Conservation (phyloP, 2,329 filamentous ascomycete species). For the Chrysoporthe puriensis region DNA sequence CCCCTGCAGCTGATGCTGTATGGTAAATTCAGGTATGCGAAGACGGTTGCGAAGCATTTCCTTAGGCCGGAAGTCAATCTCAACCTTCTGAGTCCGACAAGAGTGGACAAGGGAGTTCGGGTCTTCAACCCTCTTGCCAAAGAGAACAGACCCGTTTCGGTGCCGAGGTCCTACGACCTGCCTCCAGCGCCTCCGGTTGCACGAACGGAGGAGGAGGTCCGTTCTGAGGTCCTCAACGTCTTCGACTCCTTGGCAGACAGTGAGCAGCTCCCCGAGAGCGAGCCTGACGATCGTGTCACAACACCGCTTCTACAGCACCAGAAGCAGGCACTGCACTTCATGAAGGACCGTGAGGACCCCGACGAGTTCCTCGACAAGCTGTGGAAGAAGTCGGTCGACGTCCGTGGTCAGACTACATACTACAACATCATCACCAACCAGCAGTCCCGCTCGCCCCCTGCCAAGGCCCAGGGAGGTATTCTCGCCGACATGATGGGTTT, state of each 20-base stretch:
- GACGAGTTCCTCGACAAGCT: conserved; percentile 68
- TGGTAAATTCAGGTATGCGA: conserved; percentile 69
- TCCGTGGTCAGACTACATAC: conserved; percentile 64
- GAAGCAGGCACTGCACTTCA: conserved; percentile 86
- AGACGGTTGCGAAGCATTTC: conserved; percentile 37
- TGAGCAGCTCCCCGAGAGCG: conserved; percentile 75
- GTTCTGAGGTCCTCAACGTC: conserved; percentile 80
- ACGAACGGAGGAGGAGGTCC: conserved; percentile 83
- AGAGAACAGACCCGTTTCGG: conserved; percentile 42
- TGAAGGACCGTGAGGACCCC: conserved; percentile 76
- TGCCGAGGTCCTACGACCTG: conserved; percentile 36
- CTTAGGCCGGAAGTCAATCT: conserved; percentile 57
- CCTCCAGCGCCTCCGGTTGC: conserved; percentile 40
- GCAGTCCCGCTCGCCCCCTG: conserved; percentile 60
- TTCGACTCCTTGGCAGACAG: conserved; percentile 82
- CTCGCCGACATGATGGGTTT: conserved; percentile 87
- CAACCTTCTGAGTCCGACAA: conserved; percentile 67
- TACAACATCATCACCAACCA: conserved; percentile 86
- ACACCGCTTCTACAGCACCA: conserved; percentile 81
- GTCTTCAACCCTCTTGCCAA: conserved; percentile 77
- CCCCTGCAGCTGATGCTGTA: conserved; percentile 77
- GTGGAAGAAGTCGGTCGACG: conserved; percentile 66
- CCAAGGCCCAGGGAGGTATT: conserved; percentile 72
- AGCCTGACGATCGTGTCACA: conserved; percentile 63
- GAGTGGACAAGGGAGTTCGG: conserved; percentile 68